phyloP scores from a whole-genome alignment of 2,329 filamentous ascomycete species.

The Cladosporium sp. region DNA sequence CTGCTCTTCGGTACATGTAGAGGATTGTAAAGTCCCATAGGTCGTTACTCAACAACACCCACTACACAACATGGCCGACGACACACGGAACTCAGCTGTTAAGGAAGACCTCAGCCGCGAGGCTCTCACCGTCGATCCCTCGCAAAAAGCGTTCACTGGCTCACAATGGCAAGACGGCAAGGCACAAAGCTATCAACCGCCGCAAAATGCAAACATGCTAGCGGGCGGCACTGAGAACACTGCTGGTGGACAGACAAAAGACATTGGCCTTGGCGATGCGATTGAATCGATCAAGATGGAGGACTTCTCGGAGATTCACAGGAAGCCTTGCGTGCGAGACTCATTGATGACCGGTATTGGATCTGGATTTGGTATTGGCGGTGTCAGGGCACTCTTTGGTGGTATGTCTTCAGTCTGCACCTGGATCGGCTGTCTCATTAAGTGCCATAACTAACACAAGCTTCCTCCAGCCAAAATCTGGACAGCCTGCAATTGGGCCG shows the following conservation, averaged over 20 bases:
- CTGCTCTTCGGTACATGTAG: no score
- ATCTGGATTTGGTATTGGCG: constrained; percentile 70
- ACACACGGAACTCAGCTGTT: constrained; percentile 34
- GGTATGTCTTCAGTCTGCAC: constrained; percentile 48
- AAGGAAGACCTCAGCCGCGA: constrained; percentile 22
- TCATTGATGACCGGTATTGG: constrained; percentile 80
- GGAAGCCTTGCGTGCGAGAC: constrained; percentile 78
- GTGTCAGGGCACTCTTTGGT: constrained; percentile 67
- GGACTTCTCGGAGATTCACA: constrained; percentile 70
- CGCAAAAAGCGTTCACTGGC: constrained; percentile 31
- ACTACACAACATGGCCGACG: constrained; percentile 40
- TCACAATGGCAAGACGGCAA: constrained; percentile 31
- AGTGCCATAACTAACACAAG: constrained; percentile 6
- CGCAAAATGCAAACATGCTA: constrained; percentile 51
- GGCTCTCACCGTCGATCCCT: constrained; percentile 28
- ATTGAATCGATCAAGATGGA: constrained; percentile 60
- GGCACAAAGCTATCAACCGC: constrained; percentile 20
- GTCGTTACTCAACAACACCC: not conserved
- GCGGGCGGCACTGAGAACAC: constrained; percentile 56
- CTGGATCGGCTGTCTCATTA: no score
- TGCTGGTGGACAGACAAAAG: constrained; percentile 61
- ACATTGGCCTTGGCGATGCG: constrained; percentile 49
- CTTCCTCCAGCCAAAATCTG: constrained; percentile 52
- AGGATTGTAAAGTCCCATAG: not conserved
- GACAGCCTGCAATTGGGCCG: constrained; percentile 78